Evolutionary conservation across 2,329 filamentous ascomycete species (phyloP), one percentile per base, ranked within the genome.

Genomic region (Diplodia scrobiculata): DNA sequence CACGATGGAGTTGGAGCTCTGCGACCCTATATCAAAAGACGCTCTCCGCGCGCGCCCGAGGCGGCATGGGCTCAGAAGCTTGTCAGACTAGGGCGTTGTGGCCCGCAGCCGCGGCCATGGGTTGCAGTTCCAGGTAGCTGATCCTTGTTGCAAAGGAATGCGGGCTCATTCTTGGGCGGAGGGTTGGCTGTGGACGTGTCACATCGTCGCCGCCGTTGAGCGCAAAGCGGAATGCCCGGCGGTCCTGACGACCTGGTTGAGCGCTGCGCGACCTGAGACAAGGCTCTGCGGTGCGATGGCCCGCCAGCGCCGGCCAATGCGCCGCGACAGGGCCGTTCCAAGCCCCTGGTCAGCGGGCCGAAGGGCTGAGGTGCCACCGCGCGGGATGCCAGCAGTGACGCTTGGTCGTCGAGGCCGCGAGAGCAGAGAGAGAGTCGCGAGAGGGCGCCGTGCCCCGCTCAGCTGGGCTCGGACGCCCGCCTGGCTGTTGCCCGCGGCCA

Each of bases 101-200:
- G 73, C 74, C 78, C 77, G 78, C 75, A 76, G 75, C 77, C 78
- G 76, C 77, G 77, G 74, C 69, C 74, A 77, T 78, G 78, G 70
- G 77, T 78, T 77, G 75, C 76, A 77, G 73, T 69, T 71, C 69
- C 69, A 73, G 72, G 74, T 74, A 73, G 72, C 72, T 72, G 72
- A 78, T 76, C 76, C 78, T 72, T 73, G 76, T 73, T 68, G 69
- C 71, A 73, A 72, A 71, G 70, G 68, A 68, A 66, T 60, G 63
- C 63, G 38, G 63, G 51, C 32, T 65, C 63, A 65, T 65, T 58
- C 51, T 59, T 63, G 47, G 47, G 45, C 25, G 58, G 38, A 36
- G 34, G 34, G 34, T 10, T 25, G 60, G 36, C 48, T 52, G 38
- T 34, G 63, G 63, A 58, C 63, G 63, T 65, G 63, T 65, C 60